Base-by-base conservation (phyloP, 495 filamentous ascomycete genomes). In the Penicillium waksmanii region DNA sequence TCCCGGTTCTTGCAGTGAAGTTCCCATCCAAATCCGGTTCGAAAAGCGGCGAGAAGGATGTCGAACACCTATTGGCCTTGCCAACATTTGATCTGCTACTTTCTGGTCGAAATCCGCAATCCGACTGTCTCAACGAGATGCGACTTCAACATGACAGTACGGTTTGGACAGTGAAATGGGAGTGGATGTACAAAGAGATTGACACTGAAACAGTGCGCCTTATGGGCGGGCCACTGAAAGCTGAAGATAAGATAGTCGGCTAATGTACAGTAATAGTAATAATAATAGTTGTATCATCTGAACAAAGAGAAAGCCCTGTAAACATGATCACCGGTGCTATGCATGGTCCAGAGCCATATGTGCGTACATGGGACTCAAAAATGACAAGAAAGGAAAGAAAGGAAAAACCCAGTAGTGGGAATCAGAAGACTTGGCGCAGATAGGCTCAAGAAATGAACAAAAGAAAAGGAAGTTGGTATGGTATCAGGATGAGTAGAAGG, bases 101-200 rank as follows among this genome's bases (percentile, higher is more conserved):
- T 11, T 56, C 63, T 50, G 51, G 48, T 23, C 35, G 46, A 42
- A 46, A 12, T 13, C 12, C 40, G 11, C 42, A 53, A 17, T 21
- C 51, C 34, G 5, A 42, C 23, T 27, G 55, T 23, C 7, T 27
- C 6, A 59, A 46, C 19, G 54, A 62, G 27, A 35, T 63, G 36
- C 57, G 66, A 13, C 38, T 71, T 36, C 21, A 48, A 17, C 60
- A 57, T 38, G 19, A 17, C 15, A 60, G 57, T n/a, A 55, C 44
- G 18, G 38, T 12, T 11, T 71, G 62, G 56, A 66, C 52, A 40
- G 31, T 79, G 23, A 61, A 51, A 10, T 80, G 78, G 72, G 69
- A 78, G 53, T 80, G 78, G 76, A 72, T 66, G 66, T 79, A 75
- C 63, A 80, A 79, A 68, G 76, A 65, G 65, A 57, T 79, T 65